A percentile compares a stretch with the other conserved stretches of the same genome.
phyloP scores from a whole-genome alignment of 768 basidiomycete genomes.

The Leccinum subgranulosum region DNA sequence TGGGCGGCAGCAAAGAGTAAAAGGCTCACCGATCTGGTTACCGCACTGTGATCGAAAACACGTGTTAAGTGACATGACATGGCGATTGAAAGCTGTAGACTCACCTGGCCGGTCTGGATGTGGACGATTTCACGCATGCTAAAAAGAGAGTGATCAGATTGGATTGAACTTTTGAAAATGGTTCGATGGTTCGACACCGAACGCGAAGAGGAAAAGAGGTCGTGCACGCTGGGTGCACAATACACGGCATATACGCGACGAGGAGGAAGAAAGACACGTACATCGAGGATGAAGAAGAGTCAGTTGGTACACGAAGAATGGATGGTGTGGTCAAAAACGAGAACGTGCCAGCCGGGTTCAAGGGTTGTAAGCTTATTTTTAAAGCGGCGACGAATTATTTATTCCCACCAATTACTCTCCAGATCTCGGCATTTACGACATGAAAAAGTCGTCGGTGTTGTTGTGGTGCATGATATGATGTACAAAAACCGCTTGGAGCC shows the following conservation, averaged over 20 bases:
- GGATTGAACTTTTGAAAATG: conserved; percentile 10
- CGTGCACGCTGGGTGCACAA: background rate
- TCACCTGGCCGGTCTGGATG: conserved; percentile 96
- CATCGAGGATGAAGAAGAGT: conserved; percentile 21
- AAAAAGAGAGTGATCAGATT: conserved; percentile 29
- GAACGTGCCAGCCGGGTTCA: conserved; percentile 31
- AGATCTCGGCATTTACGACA: conserved; percentile 8
- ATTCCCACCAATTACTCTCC: conserved; percentile 15
- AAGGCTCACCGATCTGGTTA: conserved; percentile 92
- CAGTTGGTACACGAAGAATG: conserved; percentile 31
- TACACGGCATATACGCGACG: conserved; percentile 13
- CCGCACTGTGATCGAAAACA: conserved; percentile 65
- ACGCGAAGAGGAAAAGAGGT: conserved; percentile 10
- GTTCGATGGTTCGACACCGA: conserved; percentile 21
- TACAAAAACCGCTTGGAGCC: too few relatives aligned
- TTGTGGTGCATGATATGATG: too few relatives aligned
- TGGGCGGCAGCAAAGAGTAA: conserved; percentile 14
- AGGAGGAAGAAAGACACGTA: conserved; percentile 28
- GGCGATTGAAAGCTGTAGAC: conserved; percentile 17
- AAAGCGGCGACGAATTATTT: conserved; percentile 29
- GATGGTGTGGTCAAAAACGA: conserved; percentile 36
- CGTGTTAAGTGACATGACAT: conserved; percentile 23
- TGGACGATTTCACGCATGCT: conserved; percentile 99
- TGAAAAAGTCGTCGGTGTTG: background rate
- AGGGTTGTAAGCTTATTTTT: conserved; percentile 37